A percentile compares a stretch with the other conserved stretches of the same genome.
phyloP scores from a whole-genome alignment of 331 rosid genomes.

The Rosa hybrid region DNA sequence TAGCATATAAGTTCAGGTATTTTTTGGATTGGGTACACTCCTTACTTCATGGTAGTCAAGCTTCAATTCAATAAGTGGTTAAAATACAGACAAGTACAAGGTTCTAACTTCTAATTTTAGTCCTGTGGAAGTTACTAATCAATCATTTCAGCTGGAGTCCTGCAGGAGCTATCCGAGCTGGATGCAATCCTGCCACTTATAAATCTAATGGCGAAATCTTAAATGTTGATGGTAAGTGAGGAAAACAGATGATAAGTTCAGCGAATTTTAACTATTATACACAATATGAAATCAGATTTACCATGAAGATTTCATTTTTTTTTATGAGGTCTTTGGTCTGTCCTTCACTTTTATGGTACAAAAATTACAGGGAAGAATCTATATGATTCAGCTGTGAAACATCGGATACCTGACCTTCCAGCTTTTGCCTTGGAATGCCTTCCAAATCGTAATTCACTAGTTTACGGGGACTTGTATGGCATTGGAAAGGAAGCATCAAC shows the following conservation, averaged over 20 bases:
- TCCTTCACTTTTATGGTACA: constrained; percentile 6
- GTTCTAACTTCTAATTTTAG: constrained; percentile 10
- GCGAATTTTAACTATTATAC: background rate
- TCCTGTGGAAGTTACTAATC: constrained; percentile 26
- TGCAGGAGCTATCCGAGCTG: constrained; percentile 88
- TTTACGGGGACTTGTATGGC: constrained; percentile 82
- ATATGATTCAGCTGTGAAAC: constrained; percentile 73
- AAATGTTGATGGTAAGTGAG: constrained; percentile 68
- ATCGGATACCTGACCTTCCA: constrained; percentile 75
- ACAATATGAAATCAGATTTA: background rate
- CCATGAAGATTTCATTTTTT: background rate
- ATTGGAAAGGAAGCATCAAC: constrained; percentile 82
- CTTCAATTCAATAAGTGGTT: background rate
- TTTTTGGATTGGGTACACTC: constrained; percentile 10
- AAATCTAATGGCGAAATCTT: constrained; percentile 61
- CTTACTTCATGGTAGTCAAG: background rate
- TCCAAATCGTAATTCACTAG: constrained; percentile 82
- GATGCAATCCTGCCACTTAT: constrained; percentile 87
- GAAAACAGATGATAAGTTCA: constrained; percentile 4
- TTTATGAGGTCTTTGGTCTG: background rate
- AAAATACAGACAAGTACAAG: background rate
- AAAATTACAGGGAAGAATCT: constrained; percentile 65
- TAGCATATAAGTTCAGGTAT: constrained; percentile 96
- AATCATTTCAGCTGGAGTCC: constrained; percentile 84
- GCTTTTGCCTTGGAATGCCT: constrained; percentile 91